Percentiles rank a stretch among this genome's conserved stretches.
phyloP scores from a whole-genome alignment of 148 eudicot species.

The Rhododendron henanense region DNA sequence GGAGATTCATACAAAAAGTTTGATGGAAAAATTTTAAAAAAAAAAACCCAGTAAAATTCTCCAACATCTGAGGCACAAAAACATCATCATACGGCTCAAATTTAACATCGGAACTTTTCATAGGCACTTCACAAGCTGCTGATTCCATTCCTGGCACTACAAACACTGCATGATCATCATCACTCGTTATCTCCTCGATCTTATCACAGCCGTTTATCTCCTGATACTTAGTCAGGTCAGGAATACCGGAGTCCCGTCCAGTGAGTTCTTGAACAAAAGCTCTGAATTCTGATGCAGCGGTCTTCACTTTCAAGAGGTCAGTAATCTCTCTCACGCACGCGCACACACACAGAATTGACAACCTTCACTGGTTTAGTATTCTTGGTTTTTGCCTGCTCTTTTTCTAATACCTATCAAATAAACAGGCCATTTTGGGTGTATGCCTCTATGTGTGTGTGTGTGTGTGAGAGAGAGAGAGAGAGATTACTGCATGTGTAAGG shows the following conservation, averaged over 20 bases:
- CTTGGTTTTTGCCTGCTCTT: neutral
- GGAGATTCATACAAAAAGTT: neutral
- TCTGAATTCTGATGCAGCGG: slow-evolving; percentile 36
- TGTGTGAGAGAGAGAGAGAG: neutral
- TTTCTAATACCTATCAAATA: neutral
- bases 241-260: slow-evolving; percentile 34
- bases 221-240: neutral
- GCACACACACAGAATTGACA: slow-evolving; percentile 16
- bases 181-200: no score
- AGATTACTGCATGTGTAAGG: no score
- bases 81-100: slow-evolving; percentile 10
- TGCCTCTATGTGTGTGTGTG: no score
- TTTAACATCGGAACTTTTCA: slow-evolving; percentile 7
- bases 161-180: no score
- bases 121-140: neutral
- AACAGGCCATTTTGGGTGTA: neutral
- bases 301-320: no score
- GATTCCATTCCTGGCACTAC: neutral
- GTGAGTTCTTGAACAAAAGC: slow-evolving; percentile 15
- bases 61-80: slow-evolving; percentile 14
- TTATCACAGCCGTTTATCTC: neutral
- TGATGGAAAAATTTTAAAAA: neutral
- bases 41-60: slow-evolving; percentile 1
- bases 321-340: no score
- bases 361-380: slow-evolving; percentile 32